Evolutionary conservation across 345 rosid species (phyloP).

Genomic region (Eutrema heterophyllum): DNA sequence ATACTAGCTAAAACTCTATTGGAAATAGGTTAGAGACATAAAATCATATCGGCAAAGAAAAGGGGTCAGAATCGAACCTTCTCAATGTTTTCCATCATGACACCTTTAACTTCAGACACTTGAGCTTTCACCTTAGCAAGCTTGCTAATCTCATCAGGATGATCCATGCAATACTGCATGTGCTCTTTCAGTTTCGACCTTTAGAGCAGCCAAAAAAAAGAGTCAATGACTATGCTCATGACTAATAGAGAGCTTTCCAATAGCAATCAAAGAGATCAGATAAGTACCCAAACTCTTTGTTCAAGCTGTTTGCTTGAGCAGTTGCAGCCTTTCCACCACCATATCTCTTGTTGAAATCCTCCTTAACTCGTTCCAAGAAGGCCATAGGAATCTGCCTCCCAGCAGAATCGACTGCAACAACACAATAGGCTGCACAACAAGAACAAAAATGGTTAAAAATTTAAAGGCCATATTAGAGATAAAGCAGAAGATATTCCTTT

Average conservation of each 20-base stretch:
- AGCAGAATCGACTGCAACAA: constrained; percentile 88
- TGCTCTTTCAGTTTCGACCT: constrained; percentile 92
- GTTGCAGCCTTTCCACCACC: constrained; percentile 90
- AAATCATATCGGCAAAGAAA: not conserved
- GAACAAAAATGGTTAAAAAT: not conserved
- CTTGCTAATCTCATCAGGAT: constrained; percentile 98
- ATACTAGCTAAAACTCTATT: not conserved
- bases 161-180: constrained; percentile 90
- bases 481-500: not conserved
- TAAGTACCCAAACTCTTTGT: constrained; percentile 68
- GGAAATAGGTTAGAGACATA: not conserved
- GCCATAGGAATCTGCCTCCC: constrained; percentile 93
- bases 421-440: constrained; percentile 72
- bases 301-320: constrained; percentile 67
- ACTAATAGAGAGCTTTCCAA: not conserved
- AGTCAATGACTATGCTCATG: not conserved
- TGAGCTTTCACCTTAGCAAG: constrained; percentile 98
- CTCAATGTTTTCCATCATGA: constrained; percentile 96
- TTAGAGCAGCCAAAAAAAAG: constrained; percentile 1
- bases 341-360: constrained; percentile 82
- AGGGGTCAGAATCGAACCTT: constrained; percentile 49
- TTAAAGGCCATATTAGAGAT: not conserved
- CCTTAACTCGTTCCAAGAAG: constrained; percentile 81
- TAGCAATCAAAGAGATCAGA: not conserved
- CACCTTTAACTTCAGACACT: constrained; percentile 97